phyloP scores from a whole-genome alignment of 768 basidiomycete species.

The Lepiota venenata region DNA sequence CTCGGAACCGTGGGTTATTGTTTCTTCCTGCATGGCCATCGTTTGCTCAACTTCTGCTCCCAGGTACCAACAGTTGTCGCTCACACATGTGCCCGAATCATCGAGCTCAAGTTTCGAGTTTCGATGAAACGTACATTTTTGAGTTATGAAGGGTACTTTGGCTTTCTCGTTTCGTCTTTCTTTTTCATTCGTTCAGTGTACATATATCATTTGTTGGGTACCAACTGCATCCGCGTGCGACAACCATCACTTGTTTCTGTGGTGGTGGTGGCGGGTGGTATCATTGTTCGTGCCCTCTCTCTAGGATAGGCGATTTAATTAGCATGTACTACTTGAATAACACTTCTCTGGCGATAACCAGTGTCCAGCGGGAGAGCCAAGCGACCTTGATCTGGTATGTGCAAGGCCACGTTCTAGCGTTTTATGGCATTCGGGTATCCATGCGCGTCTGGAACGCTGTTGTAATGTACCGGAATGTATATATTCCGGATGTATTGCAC shows the following conservation, averaged over 20 bases:
- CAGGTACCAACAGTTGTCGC: conserved; percentile 87
- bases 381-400: too few species aligned
- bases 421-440: too few species aligned
- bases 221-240: neutral
- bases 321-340: neutral
- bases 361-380: too few species aligned
- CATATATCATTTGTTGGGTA: conserved; percentile 5
- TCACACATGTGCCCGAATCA: conserved; percentile 73
- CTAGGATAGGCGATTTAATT: conserved; percentile 2
- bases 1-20: conserved; percentile 75
- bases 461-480: too few species aligned
- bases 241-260: conserved; percentile 1
- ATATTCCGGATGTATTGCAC: too few species aligned
- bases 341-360: neutral
- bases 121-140: conserved; percentile 42
- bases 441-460: too few species aligned
- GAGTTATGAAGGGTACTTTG: neutral
- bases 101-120: conserved; percentile 84
- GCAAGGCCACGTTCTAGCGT: too few species aligned
- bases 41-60: conserved; percentile 9
- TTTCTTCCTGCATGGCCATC: conserved; percentile 8
- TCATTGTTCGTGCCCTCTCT: neutral
- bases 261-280: neutral
- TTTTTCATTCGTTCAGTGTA: conserved; percentile 7
- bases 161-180: neutral